Base-by-base conservation (phyloP, 2,329 filamentous ascomycete genomes). In the Setomelanomma holmii region DNA sequence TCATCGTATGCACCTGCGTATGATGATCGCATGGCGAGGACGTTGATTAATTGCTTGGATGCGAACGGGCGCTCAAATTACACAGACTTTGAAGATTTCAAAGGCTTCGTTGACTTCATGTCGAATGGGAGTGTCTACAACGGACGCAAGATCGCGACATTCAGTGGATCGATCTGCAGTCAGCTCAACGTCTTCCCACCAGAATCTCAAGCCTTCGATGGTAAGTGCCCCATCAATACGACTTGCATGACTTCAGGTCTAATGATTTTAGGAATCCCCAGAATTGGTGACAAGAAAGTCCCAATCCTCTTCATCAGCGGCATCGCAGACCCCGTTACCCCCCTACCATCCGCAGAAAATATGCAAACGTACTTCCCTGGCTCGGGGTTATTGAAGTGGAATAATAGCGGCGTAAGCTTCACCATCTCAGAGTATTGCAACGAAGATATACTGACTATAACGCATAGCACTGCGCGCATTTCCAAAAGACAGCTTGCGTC, bases 251-350 rank as follows among this genome's bases (percentile, higher is more conserved):
- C 11, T 7, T 7, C 6, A 36, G 7, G 14, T 36, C 36, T 50
- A 19, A 50, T 24, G 4, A 38, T 16, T 6, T 14, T 12, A 41
- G 56, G 54, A 19, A 34, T 56, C 7, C 55, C 53, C 10, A 49
- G 45, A 35, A 40, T 55, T 0, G 17, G 46, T 1, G 41, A 24
- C 35, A 58, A 53, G 4, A 48, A 40, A 11, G 47, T 51, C 14
- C 58, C 60, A 5, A 57, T 61, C 7, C 16, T 63, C 1, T 60
- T 55, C 19, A 40, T 63, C 4, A 55, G 43, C 19, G 36, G 45
- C 7, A 39, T 49, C 11, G 42, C 80, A 20, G 84, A 86, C 53
- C 84, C 85, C 0, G 79, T 86, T 1, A 86, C 83, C 0, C 83
- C 83, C 2, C 46, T 61, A 7, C 30, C 82, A 0, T 55, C 64